Evolutionary conservation across 75 land plant genomes (phyloP), one percentile per base, ranked within the genome.

Genomic region (Gnetum montanum): DNA sequence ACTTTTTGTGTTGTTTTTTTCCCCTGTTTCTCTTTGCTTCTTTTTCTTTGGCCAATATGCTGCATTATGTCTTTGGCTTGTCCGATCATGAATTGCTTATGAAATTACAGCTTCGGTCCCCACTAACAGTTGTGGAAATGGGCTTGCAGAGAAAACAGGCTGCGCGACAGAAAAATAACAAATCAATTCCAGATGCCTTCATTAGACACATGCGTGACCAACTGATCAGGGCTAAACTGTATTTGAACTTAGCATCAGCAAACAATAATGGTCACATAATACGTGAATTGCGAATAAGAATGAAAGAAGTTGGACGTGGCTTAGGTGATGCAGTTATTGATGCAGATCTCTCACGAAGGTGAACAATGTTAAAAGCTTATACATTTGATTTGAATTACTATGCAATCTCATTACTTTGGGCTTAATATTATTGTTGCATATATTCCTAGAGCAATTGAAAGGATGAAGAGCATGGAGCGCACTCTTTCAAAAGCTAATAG

Each of bases 161-260:
- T 49, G 75, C 57, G 46, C 61, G 61, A 26, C 70, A 46, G 20
- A 72, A 26, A 36, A 66, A 40, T 34, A 66, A 53, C 45, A 59
- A 51, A 35, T 59, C 49, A 28, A 46, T 62, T 10, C 60, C 64
- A 13, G 91, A 90, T 86, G 71, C 76, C 49, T 64, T 54, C 18
- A 88, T 91, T 0, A 63, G 85, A 15, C 77, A 80, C 11, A 83
- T 95, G 49, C 75, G 83, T 46, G 92, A 95, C 57, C 99, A 90
- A 59, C 75, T 95, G 53, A 74, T 95, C 31, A 77, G 86, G 60
- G 96, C 88, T 13, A 93, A 70, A 50, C 74, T 81, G 12, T 95
- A 78, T 64, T 70, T 82, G 45, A 70, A 77, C 46, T 72, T 90
- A 53, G 68, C 79, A 33, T 70, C 82, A 38, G 70, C 77, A 12